Conservation (phyloP, 2,329 filamentous ascomycete species). For the Fusarium solani-melongenae region DNA sequence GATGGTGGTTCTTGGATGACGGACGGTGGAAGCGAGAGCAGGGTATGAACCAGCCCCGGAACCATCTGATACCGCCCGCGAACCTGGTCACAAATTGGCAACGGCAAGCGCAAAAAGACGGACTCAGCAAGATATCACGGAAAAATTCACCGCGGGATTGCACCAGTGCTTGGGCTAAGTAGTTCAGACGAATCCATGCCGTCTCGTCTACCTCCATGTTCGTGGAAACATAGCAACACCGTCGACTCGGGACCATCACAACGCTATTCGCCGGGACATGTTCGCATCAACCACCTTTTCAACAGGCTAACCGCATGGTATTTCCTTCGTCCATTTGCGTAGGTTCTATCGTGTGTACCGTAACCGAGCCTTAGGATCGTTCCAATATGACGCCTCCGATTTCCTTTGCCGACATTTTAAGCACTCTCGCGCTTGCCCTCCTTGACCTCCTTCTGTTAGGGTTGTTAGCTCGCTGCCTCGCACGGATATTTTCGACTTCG, state of each 20-base stretch:
- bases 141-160: constrained; percentile 1
- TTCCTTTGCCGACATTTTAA: constrained; percentile 59
- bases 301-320: constrained; percentile 36
- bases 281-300: constrained; percentile 28
- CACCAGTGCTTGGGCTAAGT: constrained; percentile 7
- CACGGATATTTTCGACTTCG: not conserved
- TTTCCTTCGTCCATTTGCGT: constrained; percentile 43
- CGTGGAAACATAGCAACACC: constrained; percentile 30
- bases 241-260: constrained; percentile 37
- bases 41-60: not conserved
- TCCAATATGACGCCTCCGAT: constrained; percentile 38
- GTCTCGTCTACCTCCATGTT: constrained; percentile 24
- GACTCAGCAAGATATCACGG: constrained; percentile 1
- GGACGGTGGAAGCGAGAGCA: not conserved
- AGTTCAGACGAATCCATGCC: constrained; percentile 21
- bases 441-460: constrained; percentile 89
- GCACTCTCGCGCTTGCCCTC: constrained; percentile 93
- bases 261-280: constrained; percentile 20
- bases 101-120: not conserved
- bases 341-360: constrained; percentile 37
- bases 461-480: constrained; percentile 46
- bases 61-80: not conserved
- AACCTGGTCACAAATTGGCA: not conserved
- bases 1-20: not conserved
- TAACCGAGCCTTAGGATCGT: constrained; percentile 35